Conservation (phyloP, 805 yeast species). For the Candida qinlingensis region DNA sequence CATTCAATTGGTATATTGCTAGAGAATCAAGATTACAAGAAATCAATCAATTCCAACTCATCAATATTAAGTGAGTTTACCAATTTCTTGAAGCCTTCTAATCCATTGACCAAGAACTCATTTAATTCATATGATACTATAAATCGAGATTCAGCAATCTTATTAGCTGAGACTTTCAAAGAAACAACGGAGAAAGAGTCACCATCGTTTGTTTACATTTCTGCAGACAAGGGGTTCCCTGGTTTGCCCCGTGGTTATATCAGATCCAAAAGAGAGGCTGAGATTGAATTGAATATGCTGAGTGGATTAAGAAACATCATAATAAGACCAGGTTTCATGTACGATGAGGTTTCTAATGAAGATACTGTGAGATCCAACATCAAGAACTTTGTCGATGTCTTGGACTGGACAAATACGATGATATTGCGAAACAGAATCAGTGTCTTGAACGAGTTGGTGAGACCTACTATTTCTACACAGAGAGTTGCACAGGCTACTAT, state of each 20-base stretch:
- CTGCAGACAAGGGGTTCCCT: conserved; percentile 73
- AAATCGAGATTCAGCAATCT: conserved; percentile 64
- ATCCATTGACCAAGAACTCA: conserved; percentile 47
- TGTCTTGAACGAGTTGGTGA: conserved; percentile 40
- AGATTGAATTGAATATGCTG: conserved; percentile 43
- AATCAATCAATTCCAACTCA: conserved; percentile 29
- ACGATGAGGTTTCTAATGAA: conserved; percentile 39
- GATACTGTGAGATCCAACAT: conserved; percentile 36
- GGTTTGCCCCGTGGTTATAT: conserved; percentile 68
- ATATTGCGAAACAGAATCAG: conserved; percentile 35
- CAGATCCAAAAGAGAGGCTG: conserved; percentile 73
- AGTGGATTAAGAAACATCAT: conserved; percentile 54
- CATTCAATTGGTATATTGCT: conserved; percentile 77
- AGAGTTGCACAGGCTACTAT: conserved; percentile 57
- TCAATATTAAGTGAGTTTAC: conserved; percentile 30
- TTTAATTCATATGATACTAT: conserved; percentile 52
- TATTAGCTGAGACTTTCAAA: conserved; percentile 52
- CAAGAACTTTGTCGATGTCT: conserved; percentile 36
- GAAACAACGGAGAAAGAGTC: conserved; percentile 21
- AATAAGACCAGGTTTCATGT: conserved; percentile 82
- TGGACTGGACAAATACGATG: conserved; percentile 38
- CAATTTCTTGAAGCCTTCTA: conserved; percentile 43
- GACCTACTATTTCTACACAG: conserved; percentile 65
- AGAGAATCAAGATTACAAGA: conserved; percentile 66
- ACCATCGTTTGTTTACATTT: conserved; percentile 64